A percentile compares a stretch with the other conserved stretches of the same genome.
phyloP scores from a whole-genome alignment of 176 grass and related monocot genomes.

The Coix lacrymajobi region DNA sequence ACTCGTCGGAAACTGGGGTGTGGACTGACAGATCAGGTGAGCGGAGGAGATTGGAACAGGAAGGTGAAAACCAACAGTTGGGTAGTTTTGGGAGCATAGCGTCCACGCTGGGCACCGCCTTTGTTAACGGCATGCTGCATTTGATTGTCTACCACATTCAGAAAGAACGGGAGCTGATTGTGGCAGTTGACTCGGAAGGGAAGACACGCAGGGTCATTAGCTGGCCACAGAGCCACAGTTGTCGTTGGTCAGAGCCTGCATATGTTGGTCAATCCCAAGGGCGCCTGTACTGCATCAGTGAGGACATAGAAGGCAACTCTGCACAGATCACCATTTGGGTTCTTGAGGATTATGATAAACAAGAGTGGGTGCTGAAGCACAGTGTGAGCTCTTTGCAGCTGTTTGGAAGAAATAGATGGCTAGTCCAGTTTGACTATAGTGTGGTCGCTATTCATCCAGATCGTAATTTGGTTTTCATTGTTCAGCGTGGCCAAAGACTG shows the following conservation, averaged over 20 bases:
- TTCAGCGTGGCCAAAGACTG: not conserved
- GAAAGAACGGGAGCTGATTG: not conserved
- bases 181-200: not conserved
- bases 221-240: not conserved
- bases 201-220: not conserved
- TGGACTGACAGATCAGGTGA: not conserved
- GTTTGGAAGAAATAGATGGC: not conserved
- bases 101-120: not conserved
- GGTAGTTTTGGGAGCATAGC: not conserved
- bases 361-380: not conserved
- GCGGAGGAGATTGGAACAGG: no score
- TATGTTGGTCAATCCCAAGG: not conserved
- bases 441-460: not conserved
- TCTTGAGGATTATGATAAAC: not conserved
- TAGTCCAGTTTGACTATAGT: not conserved
- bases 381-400: not conserved
- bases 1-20: not conserved
- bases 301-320: not conserved
- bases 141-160: not conserved
- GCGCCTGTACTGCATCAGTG: not conserved
- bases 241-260: not conserved
- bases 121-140: not conserved
- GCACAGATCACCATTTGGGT: not conserved
- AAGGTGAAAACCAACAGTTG: not conserved
- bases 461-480: not conserved